phyloP scores from a whole-genome alignment of 2,329 filamentous ascomycete genomes.

The Exophiala sp. region DNA sequence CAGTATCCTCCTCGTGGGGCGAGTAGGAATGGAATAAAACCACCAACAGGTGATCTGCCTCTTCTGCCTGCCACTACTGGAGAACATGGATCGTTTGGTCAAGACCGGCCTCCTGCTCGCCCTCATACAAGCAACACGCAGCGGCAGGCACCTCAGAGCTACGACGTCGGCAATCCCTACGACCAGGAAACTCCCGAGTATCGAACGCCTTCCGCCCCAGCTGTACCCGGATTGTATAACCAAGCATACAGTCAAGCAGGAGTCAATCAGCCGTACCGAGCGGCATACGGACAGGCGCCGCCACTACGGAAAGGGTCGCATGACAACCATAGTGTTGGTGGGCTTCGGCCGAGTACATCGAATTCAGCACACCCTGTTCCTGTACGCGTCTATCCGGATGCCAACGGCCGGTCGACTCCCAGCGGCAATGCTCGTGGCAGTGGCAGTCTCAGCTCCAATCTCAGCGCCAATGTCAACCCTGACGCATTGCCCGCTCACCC shows the following conservation, averaged over 20 bases:
- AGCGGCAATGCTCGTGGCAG: not conserved
- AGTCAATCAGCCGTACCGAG: conserved; percentile 16
- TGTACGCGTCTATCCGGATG: conserved; percentile 17
- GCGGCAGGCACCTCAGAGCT: conserved; percentile 11
- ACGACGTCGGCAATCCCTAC: conserved; percentile 16
- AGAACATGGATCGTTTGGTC: conserved; percentile 17
- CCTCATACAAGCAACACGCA: conserved; percentile 22
- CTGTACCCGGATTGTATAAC: conserved; percentile 16
- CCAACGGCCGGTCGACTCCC: no score
- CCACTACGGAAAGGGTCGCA: conserved; percentile 15
- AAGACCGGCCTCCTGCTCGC: conserved; percentile 15
- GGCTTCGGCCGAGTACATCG: conserved; percentile 7
- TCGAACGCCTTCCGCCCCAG: conserved; percentile 12
- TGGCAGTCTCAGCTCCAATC: not conserved
- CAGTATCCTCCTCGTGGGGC: conserved; percentile 25
- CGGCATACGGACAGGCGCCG: conserved; percentile 20
- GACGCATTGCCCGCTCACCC: conserved; percentile 54
- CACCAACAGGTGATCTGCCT: conserved; percentile 6
- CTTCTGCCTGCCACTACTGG: conserved; percentile 16
- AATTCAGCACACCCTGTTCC: conserved; percentile 25
- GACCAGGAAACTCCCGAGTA: conserved; percentile 8
- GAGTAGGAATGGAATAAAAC: conserved; percentile 23
- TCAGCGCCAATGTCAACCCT: conserved; percentile 39
- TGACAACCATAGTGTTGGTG: conserved; percentile 17
- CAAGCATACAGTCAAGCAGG: conserved; percentile 25